Evolutionary conservation across 2,329 filamentous ascomycete genomes (phyloP), one percentile per base, ranked within the genome.

Genomic region (Colletotrichum navitas): DNA sequence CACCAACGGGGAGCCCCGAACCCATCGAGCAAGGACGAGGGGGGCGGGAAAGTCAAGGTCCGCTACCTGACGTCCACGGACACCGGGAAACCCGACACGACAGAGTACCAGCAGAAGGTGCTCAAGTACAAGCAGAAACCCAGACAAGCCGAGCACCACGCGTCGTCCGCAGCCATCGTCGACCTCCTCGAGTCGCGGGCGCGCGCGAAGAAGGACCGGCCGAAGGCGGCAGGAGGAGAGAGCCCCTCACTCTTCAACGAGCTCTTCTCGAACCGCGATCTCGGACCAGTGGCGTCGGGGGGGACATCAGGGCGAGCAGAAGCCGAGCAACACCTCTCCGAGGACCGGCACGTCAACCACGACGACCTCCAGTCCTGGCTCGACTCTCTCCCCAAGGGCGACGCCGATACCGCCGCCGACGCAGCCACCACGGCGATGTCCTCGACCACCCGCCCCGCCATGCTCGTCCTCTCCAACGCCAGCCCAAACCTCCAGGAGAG

Each of bases 401-500:
- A 71, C 41, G 11, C 41, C 26, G 32, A 12, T 36, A 39, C 36
- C 41, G 16, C 58, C 60, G 29, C 24, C 6, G n/a, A 56, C 47
- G 32, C 41, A 41, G 2, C 54, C 29, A 54, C 45, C 16, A n/a
- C 32, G n/a, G 36, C 45, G n/a, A 16, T 32, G 14, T 21, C 45
- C 2, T 24, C n/a, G 16, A 4, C 29, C n/a, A 24, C 45, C 10
- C 49, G n/a, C 59, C n/a, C 73, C 39, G 72, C 76, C 71, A 84
- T 86, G 76, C 83, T 95, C 51, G 83, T 91, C 52, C 81, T 94
- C 47, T 83, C 83, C 26, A 87, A 88, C 49, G 86, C 89, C 8
- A 89, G 88, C 76, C 85, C 85, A 68, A 86, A 87, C 26, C 85
- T 95, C 54, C 83, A 85, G 26, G 88, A 91, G 75, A 88, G 87